Evolutionary conservation across 1,139 yeast genomes (phyloP).

Genomic region (Geotrichum phurueaensis): DNA sequence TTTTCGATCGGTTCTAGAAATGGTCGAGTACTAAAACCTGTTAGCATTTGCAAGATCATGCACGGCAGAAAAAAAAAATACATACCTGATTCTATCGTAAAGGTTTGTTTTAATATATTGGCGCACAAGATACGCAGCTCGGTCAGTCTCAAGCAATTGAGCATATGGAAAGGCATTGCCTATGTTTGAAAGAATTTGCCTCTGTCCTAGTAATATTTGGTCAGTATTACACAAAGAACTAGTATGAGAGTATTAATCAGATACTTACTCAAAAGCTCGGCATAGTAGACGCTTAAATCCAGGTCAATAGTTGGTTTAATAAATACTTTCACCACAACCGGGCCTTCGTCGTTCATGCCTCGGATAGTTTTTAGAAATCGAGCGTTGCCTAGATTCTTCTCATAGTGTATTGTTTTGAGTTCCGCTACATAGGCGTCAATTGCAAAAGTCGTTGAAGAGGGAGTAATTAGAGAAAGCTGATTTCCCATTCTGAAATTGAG

Average conservation of each 20-base stretch:
- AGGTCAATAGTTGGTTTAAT: constrained; percentile 61
- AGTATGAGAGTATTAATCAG: neutral
- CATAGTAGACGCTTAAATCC: constrained; percentile 30
- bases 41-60: neutral
- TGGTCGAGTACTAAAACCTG: constrained; percentile 59
- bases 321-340: constrained; percentile 73
- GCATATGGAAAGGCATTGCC: constrained; percentile 68
- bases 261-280: constrained; percentile 24
- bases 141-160: constrained; percentile 74
- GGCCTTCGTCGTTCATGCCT: constrained; percentile 58
- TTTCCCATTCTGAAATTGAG: constrained; percentile 66
- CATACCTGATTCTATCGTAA: constrained; percentile 65
- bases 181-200: constrained; percentile 41
- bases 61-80: neutral
- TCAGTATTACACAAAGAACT: neutral
- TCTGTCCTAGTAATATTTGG: constrained; percentile 25
- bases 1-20: constrained; percentile 78
- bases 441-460: constrained; percentile 88
- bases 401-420: constrained; percentile 65
- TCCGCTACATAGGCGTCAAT: constrained; percentile 84
- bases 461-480: constrained; percentile 75
- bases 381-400: constrained; percentile 63
- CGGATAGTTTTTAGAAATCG: constrained; percentile 81
- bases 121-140: constrained; percentile 86
- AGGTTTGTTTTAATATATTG: constrained; percentile 73